Base-by-base conservation (phyloP, 2,329 filamentous ascomycete genomes). In the Aspergillus sp. region DNA sequence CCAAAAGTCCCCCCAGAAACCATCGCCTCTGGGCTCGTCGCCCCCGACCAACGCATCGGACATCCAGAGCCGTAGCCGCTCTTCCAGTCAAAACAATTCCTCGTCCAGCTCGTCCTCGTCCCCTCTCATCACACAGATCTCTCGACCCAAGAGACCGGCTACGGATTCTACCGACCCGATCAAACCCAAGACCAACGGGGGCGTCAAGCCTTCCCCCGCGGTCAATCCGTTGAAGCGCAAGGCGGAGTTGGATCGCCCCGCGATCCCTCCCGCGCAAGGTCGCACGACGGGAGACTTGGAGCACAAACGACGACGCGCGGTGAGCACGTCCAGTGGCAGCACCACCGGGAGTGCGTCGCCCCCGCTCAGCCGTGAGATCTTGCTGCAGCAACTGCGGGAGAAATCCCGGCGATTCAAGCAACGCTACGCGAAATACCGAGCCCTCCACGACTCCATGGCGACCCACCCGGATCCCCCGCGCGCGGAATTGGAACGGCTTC, bases 21-120 rank as follows among this genome's bases (percentile, higher is more conserved):
- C 82, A 2, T 86, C 84, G 14, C 83, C 82, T 11, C 77, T 86
- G 10, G 82, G 80, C 9, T 82, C 81, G 5, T 85, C 83, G 2
- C 81, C 82, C 19, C 82, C 83, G 5, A 78, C 83, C 55, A 85
- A 83, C 64, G 80, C 80, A 23, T 85, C 82, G 17, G 81, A 86
- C 62, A 71, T 81, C 50, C 73, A 81, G 55, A 71, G 78, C 62
- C 71, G 72, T 57, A 68, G 58, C 46, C 69, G 70, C 38, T 71
- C 72, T 43, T 72, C 73, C 19, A 73, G 64, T 49, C 71, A 74
- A 16, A 73, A 71, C 40, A 68, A 72, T 43, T 72, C 74, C 4
- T 76, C 74, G 3, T 77, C 75, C 14, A 75, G 73, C 41, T 76
- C 75, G 17, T 75, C 73, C 3, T 77, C 76, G 10, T 77, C 77